These are phyloP conservation scores for Geosiphon pyriformis DNA, from an alignment of 192 early-diverging fungal genomes.

Conservation along the genomic window DNA sequence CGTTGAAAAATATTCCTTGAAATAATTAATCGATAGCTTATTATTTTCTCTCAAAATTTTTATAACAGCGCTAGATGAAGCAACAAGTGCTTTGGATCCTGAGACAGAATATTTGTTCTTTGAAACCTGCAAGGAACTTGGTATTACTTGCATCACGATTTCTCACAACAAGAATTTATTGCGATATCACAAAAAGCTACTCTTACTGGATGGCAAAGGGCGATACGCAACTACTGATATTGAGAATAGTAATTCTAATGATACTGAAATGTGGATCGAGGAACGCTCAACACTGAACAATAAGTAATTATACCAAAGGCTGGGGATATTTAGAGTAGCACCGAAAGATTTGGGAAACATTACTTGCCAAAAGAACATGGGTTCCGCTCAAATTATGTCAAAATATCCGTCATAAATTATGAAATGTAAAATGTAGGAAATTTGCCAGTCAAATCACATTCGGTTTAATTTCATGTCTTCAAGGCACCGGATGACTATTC, in stretches of 20 bases:
- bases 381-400: too few species aligned
- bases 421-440: too few species aligned
- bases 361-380: too few species aligned
- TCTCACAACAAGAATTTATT: constrained; percentile 59
- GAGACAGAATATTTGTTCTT: constrained; percentile 51
- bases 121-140: constrained; percentile 48
- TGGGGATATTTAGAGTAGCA: too few species aligned
- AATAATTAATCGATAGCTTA: constrained; percentile 22
- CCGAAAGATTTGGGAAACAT: too few species aligned
- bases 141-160: constrained; percentile 87
- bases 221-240: constrained; percentile 22
- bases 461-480: too few species aligned
- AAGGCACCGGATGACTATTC: too few species aligned
- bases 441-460: too few species aligned
- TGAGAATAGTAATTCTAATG: constrained; percentile 13
- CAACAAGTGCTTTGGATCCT: constrained; percentile 61
- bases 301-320: too few species aligned
- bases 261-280: constrained; percentile 21
- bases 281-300: too few species aligned
- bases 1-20: neutral
- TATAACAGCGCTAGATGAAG: constrained; percentile 57
- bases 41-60: constrained; percentile 3
- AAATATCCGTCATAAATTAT: too few species aligned
- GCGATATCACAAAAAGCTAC: constrained; percentile 30
- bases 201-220: constrained; percentile 28